These are phyloP conservation scores for Microsporum ferrugineum DNA, from an alignment of 2,329 filamentous ascomycete genomes.

Conservation along the genomic window DNA sequence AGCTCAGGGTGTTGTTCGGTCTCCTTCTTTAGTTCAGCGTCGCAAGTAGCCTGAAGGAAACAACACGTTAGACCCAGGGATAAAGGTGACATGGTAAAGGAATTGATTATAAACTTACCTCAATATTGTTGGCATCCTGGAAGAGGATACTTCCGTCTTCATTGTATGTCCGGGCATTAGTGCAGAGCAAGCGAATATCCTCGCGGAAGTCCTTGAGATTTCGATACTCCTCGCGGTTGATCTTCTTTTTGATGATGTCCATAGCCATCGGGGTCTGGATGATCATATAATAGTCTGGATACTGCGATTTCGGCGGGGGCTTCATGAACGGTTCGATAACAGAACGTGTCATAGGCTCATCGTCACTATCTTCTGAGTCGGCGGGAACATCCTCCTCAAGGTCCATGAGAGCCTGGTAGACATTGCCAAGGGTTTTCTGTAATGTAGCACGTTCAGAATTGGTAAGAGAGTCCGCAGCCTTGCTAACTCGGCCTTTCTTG, in stretches of 20 bases:
- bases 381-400: conserved; percentile 62
- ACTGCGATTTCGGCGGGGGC: conserved; percentile 75
- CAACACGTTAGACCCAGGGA: conserved; percentile 9
- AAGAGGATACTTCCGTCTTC: conserved; percentile 90
- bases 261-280: conserved; percentile 91
- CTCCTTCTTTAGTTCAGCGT: conserved; percentile 44
- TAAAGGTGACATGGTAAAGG: conserved; percentile 3
- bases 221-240: conserved; percentile 90
- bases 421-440: conserved; percentile 62
- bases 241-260: conserved; percentile 87
- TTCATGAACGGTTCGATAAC: conserved; percentile 94
- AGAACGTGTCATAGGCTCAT: conserved; percentile 53
- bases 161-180: conserved; percentile 90
- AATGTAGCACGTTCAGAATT: conserved; percentile 62
- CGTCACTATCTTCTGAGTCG: conserved; percentile 42
- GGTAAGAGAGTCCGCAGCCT: conserved; percentile 53
- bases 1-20: conserved; percentile 46
- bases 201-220: conserved; percentile 66
- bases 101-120: conserved; percentile 49
- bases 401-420: conserved; percentile 71
- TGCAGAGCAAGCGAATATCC: conserved; percentile 74
- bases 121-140: conserved; percentile 82
- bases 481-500: conserved; percentile 58
- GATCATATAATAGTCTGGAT: conserved; percentile 89
- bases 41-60: conserved; percentile 35